Evolutionary conservation across 805 yeast species (phyloP), one percentile per base, ranked within the genome.

Genomic region (Zygosaccharomyces pseudorouxii): DNA sequence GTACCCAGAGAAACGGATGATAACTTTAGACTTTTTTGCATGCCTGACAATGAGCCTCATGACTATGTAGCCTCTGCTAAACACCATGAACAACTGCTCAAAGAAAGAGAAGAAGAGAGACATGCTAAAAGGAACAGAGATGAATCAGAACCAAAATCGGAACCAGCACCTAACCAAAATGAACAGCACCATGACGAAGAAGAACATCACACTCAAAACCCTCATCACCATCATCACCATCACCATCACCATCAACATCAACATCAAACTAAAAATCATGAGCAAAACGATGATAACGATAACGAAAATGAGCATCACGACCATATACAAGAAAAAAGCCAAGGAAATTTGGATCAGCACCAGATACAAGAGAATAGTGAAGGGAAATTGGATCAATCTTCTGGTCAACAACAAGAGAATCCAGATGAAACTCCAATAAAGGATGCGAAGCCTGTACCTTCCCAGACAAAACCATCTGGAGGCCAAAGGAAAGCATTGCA

Each of bases 11-110:
- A 71, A 14, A 66, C 79, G 29, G 95, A 86, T 65, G 82, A 83
- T 53, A 82, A 89, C 57, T 86, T 80, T 65, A 77, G 76, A 55
- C 69, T 86, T 28, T 86, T 78, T 60, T 78, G 81, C 42, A 65
- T 78, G 75, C 74, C 71, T 4, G 93, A 86, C 69, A 93, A 86
- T 59, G 74, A 76, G 45, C 84, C 84, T 59, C 93, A 86, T 65
- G 90, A 86, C 67, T 86, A 86, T 68, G 69, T 69, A 20, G 77
- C 81, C 54, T 80, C 87, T 55, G 89, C 90, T 29, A 80, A 74
- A 61, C 80, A 84, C 58, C 93, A 86, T 65, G 82, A 81, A 60
- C 72, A 77, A 42, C 68, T 86, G 47, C 69, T 86, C 52, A 70
- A 73, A 54, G 84, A 82, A 59, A 67, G 66, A 50, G 55, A 58